Evolutionary conservation across 116 monocot genomes (phyloP), one percentile per base, ranked within the genome.

Genomic region (Trichopus zeylanicus): DNA sequence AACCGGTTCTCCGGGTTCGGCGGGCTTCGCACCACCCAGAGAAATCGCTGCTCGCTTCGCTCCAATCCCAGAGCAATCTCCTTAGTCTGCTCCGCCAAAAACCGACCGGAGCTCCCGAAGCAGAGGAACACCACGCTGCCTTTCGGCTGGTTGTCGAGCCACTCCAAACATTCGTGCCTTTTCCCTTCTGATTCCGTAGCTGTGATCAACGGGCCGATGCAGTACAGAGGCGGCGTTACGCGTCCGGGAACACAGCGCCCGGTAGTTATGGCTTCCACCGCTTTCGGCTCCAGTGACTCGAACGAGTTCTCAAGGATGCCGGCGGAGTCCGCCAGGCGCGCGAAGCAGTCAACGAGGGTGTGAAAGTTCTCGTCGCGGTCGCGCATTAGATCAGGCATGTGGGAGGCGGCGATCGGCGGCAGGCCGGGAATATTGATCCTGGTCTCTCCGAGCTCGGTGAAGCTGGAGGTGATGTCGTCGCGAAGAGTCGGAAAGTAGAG

Each of bases 91-190:
- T 65, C 60, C 51, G 69, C 64, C 1, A 69, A 68, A 56, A 81
- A 69, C 12, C 53, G 22, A 15, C 81, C 76, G 24, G 73, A 4
- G 54, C 78, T 78, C 2, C 82, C 77, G 59, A 82, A 82, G 58
- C 82, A 82, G 47, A 82, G 69, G 58, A 82, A 82, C 52, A 77
- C 69, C 34, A 82, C 73, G 46, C 77, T 77, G 6, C 21, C 46
- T 24, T 33, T 16, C 1, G 76, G 75, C 55, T 79, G 79, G 28
- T 25, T 16, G 46, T 79, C 65, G 9, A 84, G 75, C 84, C 84
- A 84, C 18, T 10, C 7, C 31, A 75, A 31, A 35, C 75, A 79
- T 59, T 84, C 72, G 23, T 58, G 30, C 4, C 22, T 53, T 29
- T 20, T 31, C 18, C 8, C 16, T 13, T 2, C 22, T 21, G 23